A percentile compares a stretch with the other conserved stretches of the same genome.
Evolutionary conservation across 257 asterid genomes (phyloP).

Genomic region (Rehmannia glutinosa): DNA sequence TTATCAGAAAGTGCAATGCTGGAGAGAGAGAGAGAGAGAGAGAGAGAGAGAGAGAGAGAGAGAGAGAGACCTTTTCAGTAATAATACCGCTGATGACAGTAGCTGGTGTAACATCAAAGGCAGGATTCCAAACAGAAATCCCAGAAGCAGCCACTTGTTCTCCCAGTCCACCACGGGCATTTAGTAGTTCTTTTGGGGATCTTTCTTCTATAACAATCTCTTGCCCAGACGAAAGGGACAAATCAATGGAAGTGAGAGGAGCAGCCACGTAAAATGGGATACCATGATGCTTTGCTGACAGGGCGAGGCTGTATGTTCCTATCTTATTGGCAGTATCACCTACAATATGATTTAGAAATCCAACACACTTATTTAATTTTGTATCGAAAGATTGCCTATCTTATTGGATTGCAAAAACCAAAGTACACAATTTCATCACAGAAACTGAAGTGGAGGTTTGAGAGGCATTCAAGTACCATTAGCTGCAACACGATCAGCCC

Average conservation of each 20-base stretch:
- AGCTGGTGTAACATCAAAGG: constrained; percentile 96
- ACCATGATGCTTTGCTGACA: constrained; percentile 73
- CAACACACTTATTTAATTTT: not conserved
- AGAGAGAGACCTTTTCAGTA: constrained; percentile 72
- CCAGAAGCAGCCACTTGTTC: constrained; percentile 97
- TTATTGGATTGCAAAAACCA: constrained; percentile 43
- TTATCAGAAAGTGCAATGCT: not conserved
- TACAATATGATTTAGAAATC: constrained; percentile 15
- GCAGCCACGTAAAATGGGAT: constrained; percentile 94
- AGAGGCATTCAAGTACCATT: constrained; percentile 50
- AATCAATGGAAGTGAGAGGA: constrained; percentile 82
- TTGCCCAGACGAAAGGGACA: constrained; percentile 68
- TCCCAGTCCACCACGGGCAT: constrained; percentile 83
- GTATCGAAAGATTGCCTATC: constrained; percentile 34
- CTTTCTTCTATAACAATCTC: constrained; percentile 91
- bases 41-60: constrained; percentile 25
- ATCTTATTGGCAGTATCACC: constrained; percentile 99
- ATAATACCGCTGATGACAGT: constrained; percentile 62
- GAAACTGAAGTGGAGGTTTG: not conserved
- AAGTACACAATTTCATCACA: too few relatives aligned
- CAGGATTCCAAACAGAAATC: constrained; percentile 94
- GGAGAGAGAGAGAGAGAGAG: constrained; percentile 26
- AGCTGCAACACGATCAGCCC: constrained; percentile 96
- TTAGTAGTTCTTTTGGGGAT: constrained; percentile 70
- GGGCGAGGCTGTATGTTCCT: constrained; percentile 93